Evolutionary conservation across 1,284 basidiomycete species (phyloP).

Genomic region (Cronartium quercuum): DNA sequence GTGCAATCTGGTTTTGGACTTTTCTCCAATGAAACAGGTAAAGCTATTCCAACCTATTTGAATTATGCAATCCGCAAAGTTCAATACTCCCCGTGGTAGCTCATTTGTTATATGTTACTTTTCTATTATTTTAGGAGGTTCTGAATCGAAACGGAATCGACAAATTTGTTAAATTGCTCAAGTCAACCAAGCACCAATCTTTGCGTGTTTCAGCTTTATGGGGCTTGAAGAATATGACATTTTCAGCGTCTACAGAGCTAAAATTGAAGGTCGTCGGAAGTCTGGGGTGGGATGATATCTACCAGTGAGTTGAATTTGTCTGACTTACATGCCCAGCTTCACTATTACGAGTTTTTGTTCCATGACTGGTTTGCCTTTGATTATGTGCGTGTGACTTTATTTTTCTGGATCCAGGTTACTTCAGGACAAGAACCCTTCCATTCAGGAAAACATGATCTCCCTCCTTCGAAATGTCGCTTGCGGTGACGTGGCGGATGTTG

Average conservation of each 20-base stretch:
- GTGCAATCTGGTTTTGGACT: constrained; percentile 78
- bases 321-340: no score
- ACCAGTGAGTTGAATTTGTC: constrained; percentile 35
- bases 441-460: constrained; percentile 36
- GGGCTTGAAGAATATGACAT: constrained; percentile 42
- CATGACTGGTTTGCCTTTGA: not conserved
- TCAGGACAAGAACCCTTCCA: constrained; percentile 26
- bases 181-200: constrained; percentile 32
- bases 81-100: constrained; percentile 38
- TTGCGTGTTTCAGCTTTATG: constrained; percentile 40
- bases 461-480: constrained; percentile 33
- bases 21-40: constrained; percentile 66
- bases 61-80: constrained; percentile 16
- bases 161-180: constrained; percentile 28
- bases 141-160: constrained; percentile 31
- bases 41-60: not conserved
- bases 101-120: no score
- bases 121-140: not conserved
- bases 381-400: not conserved
- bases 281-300: constrained; percentile 43
- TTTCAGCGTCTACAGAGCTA: constrained; percentile 40
- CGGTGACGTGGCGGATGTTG: constrained; percentile 25
- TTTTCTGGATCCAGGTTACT: constrained; percentile 6
- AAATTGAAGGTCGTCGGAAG: constrained; percentile 41
- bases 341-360: no score